Conservation (phyloP, 2,329 filamentous ascomycete species). For the Pyrenophora graminea region DNA sequence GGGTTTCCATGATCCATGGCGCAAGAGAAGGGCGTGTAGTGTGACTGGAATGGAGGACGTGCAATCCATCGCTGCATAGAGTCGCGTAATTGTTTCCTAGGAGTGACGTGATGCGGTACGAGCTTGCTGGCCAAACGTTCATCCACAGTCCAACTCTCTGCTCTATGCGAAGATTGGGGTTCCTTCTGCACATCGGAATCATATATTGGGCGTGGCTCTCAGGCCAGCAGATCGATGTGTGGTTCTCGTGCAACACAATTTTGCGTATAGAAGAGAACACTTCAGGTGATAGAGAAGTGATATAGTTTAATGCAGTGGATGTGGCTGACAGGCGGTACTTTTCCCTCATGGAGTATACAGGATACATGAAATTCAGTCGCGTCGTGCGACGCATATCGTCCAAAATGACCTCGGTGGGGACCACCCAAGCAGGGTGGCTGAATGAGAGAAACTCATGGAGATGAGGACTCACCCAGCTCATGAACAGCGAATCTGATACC, state of each 20-base stretch:
- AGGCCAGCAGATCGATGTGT: not conserved
- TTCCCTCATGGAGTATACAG: too few relatives aligned
- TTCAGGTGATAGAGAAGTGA: too few relatives aligned
- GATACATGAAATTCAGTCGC: too few relatives aligned
- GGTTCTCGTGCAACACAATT: not conserved
- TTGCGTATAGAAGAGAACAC: not conserved
- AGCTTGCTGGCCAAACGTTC: not conserved
- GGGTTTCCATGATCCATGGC: slow-evolving; percentile 11
- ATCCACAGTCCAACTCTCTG: slow-evolving; percentile 4
- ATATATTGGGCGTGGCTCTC: slow-evolving; percentile 10
- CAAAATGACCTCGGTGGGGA: too few relatives aligned
- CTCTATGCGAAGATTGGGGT: slow-evolving; percentile 5
- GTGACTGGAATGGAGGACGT: not conserved
- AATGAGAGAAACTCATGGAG: too few relatives aligned
- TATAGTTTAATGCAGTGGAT: not conserved
- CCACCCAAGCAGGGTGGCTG: too few relatives aligned
- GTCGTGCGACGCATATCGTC: too few relatives aligned
- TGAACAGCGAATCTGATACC: not conserved
- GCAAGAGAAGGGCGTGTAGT: not conserved
- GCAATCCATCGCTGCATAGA: not conserved
- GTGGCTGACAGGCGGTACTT: too few relatives aligned
- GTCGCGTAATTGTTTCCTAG: too few relatives aligned
- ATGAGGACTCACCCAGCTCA: too few relatives aligned
- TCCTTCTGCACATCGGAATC: slow-evolving; percentile 8
- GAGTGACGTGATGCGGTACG: not conserved